Conservation (phyloP, 768 basidiomycete species). For the Hysterangium stoloniferum region DNA sequence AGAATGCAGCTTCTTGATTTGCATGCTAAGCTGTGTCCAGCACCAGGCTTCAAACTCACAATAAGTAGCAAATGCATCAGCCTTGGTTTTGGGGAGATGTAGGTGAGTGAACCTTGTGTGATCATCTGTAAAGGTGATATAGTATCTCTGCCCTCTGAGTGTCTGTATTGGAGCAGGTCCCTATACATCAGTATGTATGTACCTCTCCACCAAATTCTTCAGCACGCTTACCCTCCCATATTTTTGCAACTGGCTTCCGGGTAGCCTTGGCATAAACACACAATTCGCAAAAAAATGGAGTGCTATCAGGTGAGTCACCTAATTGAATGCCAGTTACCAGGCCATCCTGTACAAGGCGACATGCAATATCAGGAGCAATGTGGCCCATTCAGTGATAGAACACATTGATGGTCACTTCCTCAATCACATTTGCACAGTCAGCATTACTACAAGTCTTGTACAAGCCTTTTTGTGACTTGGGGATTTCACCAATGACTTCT, state of each 20-base stretch:
- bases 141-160: conserved; percentile 1
- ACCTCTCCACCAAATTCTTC: too few relatives aligned
- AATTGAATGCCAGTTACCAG: neutral
- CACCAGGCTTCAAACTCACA: conserved; percentile 10
- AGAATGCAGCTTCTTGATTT: neutral
- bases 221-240: too few relatives aligned
- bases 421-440: too few relatives aligned
- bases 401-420: neutral
- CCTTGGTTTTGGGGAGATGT: conserved; percentile 5
- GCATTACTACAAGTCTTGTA: conserved; percentile 10
- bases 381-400: conserved; percentile 9
- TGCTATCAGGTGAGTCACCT: neutral
- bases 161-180: too few relatives aligned
- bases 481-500: conserved; percentile 14
- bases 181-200: too few relatives aligned
- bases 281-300: neutral
- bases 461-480: conserved; percentile 13
- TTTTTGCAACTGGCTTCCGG: too few relatives aligned
- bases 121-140: conserved; percentile 11
- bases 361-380: too few relatives aligned
- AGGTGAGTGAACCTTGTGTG: neutral
- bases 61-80: conserved; percentile 11
- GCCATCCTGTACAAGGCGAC: neutral
- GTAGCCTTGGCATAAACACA: neutral
- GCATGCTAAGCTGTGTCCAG: neutral